phyloP scores from a whole-genome alignment of 2,329 filamentous ascomycete genomes.

The Paecilomyces sp. region DNA sequence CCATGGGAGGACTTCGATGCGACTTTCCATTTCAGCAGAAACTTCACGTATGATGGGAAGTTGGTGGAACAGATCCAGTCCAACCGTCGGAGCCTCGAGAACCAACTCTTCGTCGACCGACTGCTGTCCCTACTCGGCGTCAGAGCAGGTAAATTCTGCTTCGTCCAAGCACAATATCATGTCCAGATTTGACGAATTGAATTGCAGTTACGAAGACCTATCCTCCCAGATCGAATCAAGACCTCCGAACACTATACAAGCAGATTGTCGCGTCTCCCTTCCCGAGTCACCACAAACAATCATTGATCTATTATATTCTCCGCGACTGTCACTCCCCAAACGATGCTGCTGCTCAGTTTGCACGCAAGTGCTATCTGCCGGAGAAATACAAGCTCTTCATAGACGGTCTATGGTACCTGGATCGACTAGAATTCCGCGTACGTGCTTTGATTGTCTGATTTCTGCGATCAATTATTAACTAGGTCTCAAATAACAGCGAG shows the following conservation, averaged over 20 bases:
- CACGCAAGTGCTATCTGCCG: slow-evolving; percentile 58
- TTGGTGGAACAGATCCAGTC: slow-evolving; percentile 57
- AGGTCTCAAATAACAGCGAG: slow-evolving; percentile 38
- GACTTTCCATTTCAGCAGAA: slow-evolving; percentile 57
- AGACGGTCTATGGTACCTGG: slow-evolving; percentile 74
- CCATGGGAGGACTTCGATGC: slow-evolving; percentile 57
- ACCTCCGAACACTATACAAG: slow-evolving; percentile 62
- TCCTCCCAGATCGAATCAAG: slow-evolving; percentile 63
- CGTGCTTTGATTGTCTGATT: slow-evolving; percentile 5
- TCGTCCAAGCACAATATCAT: background rate
- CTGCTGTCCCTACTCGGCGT: slow-evolving; percentile 65
- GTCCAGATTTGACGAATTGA: background rate
- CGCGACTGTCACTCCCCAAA: slow-evolving; percentile 59
- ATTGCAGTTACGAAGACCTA: slow-evolving; percentile 55
- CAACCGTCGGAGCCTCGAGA: slow-evolving; percentile 60
- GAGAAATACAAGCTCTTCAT: slow-evolving; percentile 73
- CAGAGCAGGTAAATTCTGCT: slow-evolving; percentile 50
- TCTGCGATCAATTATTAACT: slow-evolving; percentile 6
- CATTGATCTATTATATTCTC: slow-evolving; percentile 75
- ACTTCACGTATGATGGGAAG: slow-evolving; percentile 57
- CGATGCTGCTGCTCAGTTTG: slow-evolving; percentile 53
- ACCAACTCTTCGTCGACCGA: slow-evolving; percentile 71
- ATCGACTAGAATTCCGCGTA: slow-evolving; percentile 62
- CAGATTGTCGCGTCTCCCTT: slow-evolving; percentile 60
- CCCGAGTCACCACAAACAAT: slow-evolving; percentile 70